A percentile compares a stretch with the other conserved stretches of the same genome.
phyloP scores from a whole-genome alignment of 2,329 filamentous ascomycete genomes.

The Sporothrix brasiliensis region DNA sequence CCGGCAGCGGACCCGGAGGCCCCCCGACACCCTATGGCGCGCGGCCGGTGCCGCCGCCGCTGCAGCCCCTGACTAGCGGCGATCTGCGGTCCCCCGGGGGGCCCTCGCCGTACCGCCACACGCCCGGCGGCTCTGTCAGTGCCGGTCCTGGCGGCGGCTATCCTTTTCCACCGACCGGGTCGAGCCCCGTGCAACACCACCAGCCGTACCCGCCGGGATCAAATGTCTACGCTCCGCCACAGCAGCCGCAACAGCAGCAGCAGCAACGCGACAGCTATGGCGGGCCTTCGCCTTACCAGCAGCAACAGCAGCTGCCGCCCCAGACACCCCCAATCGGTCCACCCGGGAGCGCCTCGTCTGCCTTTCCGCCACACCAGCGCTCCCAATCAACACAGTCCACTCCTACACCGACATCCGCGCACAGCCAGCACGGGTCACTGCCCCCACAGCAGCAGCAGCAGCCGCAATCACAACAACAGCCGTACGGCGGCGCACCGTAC shows the following conservation, averaged over 20 bases:
- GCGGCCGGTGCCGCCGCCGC: slow-evolving; percentile 50
- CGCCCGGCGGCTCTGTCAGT: slow-evolving; percentile 51
- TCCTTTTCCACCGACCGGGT: slow-evolving; percentile 52
- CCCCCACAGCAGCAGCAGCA: slow-evolving; percentile 18
- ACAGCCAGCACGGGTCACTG: slow-evolving; percentile 53
- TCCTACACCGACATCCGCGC: slow-evolving; percentile 64
- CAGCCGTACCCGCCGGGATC: slow-evolving; percentile 49
- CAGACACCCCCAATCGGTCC: slow-evolving; percentile 56
- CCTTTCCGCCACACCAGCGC: slow-evolving; percentile 48
- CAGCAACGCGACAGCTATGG: slow-evolving; percentile 15
- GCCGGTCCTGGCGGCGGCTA: slow-evolving; percentile 48
- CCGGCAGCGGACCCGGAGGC: slow-evolving; percentile 38
- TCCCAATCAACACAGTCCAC: slow-evolving; percentile 63
- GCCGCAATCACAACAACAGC: not conserved
- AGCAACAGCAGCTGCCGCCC: slow-evolving; percentile 43
- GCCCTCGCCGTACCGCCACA: slow-evolving; percentile 55
- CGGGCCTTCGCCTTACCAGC: slow-evolving; percentile 12
- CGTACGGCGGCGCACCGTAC: slow-evolving; percentile 54
- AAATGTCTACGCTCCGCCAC: slow-evolving; percentile 47
- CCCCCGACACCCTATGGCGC: slow-evolving; percentile 46
- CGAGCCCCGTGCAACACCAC: slow-evolving; percentile 57
- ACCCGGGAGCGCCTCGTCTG: slow-evolving; percentile 42
- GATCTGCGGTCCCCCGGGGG: slow-evolving; percentile 57
- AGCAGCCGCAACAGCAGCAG: slow-evolving; percentile 35
- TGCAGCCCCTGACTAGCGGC: slow-evolving; percentile 51